These are phyloP conservation scores for Geosiphon pyriformis DNA, from an alignment of 192 early-diverging fungal genomes.

Conservation along the genomic window DNA sequence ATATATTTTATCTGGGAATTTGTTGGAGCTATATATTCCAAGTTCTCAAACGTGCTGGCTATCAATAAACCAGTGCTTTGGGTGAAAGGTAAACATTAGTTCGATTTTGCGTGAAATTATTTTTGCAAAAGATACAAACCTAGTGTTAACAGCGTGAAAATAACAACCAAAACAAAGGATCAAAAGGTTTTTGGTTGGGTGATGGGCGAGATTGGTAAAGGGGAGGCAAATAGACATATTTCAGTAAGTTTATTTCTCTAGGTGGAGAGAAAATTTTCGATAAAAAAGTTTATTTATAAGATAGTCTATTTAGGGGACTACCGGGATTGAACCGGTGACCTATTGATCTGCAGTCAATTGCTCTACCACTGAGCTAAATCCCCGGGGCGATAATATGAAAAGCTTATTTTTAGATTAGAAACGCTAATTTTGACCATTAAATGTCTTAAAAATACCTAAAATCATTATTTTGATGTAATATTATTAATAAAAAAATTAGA, in stretches of 20 bases:
- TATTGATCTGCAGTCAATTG: conserved; percentile 61
- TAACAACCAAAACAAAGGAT: conserved; percentile 47
- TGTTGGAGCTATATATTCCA: too few relatives aligned
- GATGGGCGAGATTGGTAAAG: conserved; percentile 41
- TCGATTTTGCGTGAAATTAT: neutral
- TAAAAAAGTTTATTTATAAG: neutral
- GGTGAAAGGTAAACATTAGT: neutral
- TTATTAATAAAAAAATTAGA: too few relatives aligned
- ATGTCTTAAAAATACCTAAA: too few relatives aligned
- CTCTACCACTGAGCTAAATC: conserved; percentile 63
- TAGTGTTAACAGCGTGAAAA: conserved; percentile 46
- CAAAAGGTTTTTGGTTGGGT: conserved; percentile 40
- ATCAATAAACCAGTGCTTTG: conserved; percentile 26
- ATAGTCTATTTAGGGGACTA: conserved; percentile 34
- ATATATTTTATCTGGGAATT: too few relatives aligned
- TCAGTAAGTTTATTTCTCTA: neutral
- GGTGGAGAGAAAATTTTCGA: neutral
- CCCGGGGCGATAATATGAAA: too few relatives aligned
- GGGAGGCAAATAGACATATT: conserved; percentile 32
- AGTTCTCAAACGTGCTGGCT: too few relatives aligned
- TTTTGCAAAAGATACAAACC: conserved; percentile 26
- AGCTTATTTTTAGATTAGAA: too few relatives aligned
- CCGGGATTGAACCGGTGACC: conserved; percentile 63
- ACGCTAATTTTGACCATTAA: too few relatives aligned
- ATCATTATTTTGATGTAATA: too few relatives aligned